Evolutionary conservation across 192 early-diverging fungal species (phyloP), one percentile per base, ranked within the genome.

Genomic region (Geosiphon pyriformis): DNA sequence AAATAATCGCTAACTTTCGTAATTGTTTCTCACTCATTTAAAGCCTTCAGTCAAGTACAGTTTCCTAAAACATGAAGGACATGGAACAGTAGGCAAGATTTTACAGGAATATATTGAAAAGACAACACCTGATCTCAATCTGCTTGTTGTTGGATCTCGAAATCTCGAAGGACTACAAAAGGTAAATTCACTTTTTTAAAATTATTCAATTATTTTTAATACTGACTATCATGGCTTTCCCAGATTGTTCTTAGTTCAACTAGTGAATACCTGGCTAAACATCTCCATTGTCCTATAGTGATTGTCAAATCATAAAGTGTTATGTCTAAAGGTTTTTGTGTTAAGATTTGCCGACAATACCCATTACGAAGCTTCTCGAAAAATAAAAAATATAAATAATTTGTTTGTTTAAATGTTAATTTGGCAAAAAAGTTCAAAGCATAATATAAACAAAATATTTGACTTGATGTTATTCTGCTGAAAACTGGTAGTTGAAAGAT

Each of bases 141-240:
- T 57, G 22, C 22, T 67, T 30, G 48, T 67, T 25, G 29, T 67
- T 56, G 65, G 65, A 67, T 56, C 53, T 31, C 46, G 65, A 37
- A 47, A 67, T 56, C 54, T 67, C 7, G 65, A 67, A 8, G 65
- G 65, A 0, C 30, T 67, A 20, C 20, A 67, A 67, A 67, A 67
- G 65, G 65, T 56, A 4, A 18, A n/a, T 67, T 52, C 6, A 18
- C 33, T 31, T 18, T 62, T 62, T 29, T 6, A 15, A 10, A 42
- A 42, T 42, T 42, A 10, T 42, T 42, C 7, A 42, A 42, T 42
- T 15, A 42, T 42, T 42, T 42, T 42, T 42, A 42, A 10, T 10
- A 42, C 37, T 42, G 15, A 42, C 15, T 6, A 42, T 42, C 37
- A 42, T 42, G 6, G 15, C 37, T 42, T 10, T 10, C 15, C 6